phyloP scores from a whole-genome alignment of 148 eudicot species.

The Agrostemma githago region DNA sequence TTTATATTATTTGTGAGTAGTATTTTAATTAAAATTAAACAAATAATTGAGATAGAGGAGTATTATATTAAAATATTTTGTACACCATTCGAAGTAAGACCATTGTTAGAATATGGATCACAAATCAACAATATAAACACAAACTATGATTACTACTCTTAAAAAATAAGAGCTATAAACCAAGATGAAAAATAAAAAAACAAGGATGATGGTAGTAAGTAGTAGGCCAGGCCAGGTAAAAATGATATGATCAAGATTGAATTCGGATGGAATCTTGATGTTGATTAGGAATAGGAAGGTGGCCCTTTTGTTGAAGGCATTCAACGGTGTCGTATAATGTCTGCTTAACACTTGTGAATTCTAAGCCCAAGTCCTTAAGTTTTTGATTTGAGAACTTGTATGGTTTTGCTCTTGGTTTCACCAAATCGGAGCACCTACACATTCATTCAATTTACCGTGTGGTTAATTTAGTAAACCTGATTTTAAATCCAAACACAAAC shows the following conservation, averaged over 20 bases:
- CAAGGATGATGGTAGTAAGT: background rate
- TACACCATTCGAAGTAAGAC: background rate
- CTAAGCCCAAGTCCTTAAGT: conserved; percentile 68
- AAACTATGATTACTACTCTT: background rate
- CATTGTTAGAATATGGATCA: background rate
- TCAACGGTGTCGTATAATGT: conserved; percentile 63
- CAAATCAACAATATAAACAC: background rate
- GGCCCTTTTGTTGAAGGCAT: conserved; percentile 81
- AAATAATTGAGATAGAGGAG: no score
- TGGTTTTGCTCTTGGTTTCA: conserved; percentile 63
- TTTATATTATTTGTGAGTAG: no score
- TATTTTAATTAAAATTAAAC: no score
- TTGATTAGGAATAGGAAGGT: conserved; percentile 46
- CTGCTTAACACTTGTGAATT: conserved; percentile 64
- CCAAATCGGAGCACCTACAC: conserved; percentile 75
- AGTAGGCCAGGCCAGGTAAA: no score
- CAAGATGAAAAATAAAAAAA: background rate
- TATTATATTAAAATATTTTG: background rate
- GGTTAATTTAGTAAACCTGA: no score
- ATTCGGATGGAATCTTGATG: conserved; percentile 36
- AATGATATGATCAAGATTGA: conserved; percentile 5
- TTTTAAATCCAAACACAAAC: no score
- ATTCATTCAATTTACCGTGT: background rate
- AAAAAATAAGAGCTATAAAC: background rate
- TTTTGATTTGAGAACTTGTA: conserved; percentile 76